Conservation (phyloP, 2,329 filamentous ascomycete species). For the Hypoxylon sp. region DNA sequence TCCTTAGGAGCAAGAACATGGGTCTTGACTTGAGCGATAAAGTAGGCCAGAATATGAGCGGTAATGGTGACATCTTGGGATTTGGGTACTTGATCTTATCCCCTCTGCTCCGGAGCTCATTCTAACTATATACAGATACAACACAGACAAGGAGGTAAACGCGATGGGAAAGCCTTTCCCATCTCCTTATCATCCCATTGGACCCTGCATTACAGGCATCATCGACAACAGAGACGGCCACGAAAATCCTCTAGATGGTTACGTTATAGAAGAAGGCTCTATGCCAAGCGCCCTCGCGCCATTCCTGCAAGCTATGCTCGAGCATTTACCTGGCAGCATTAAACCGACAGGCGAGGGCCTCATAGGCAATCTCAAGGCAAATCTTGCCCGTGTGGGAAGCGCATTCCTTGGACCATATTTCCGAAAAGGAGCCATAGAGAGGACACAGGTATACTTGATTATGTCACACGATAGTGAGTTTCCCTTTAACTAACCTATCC, state of each 20-base stretch:
- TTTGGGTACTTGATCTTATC: slow-evolving; percentile 64
- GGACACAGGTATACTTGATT: slow-evolving; percentile 73
- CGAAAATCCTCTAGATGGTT: slow-evolving; percentile 70
- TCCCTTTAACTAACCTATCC: slow-evolving; percentile 3
- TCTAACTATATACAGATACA: slow-evolving; percentile 62
- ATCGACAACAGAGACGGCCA: slow-evolving; percentile 70
- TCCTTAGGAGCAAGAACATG: slow-evolving; percentile 70
- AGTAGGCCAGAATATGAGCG: slow-evolving; percentile 72
- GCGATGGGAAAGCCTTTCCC: slow-evolving; percentile 66
- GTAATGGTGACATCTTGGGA: slow-evolving; percentile 75
- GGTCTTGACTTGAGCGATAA: slow-evolving; percentile 69
- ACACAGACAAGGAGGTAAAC: slow-evolving; percentile 69
- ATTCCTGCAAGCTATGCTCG: slow-evolving; percentile 69
- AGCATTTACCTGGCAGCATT: slow-evolving; percentile 64
- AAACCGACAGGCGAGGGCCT: slow-evolving; percentile 56
- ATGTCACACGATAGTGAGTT: slow-evolving; percentile 73
- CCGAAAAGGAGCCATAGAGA: slow-evolving; percentile 67
- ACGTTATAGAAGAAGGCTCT: slow-evolving; percentile 73
- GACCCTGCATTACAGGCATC: slow-evolving; percentile 73
- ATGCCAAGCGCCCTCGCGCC: slow-evolving; percentile 69
- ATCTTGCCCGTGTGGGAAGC: slow-evolving; percentile 64
- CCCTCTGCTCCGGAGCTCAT: background rate
- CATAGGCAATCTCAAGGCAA: slow-evolving; percentile 59
- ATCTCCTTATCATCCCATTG: slow-evolving; percentile 65
- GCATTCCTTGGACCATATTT: slow-evolving; percentile 71